phyloP scores from a whole-genome alignment of 257 asterid species.

The Avicennia marina region DNA sequence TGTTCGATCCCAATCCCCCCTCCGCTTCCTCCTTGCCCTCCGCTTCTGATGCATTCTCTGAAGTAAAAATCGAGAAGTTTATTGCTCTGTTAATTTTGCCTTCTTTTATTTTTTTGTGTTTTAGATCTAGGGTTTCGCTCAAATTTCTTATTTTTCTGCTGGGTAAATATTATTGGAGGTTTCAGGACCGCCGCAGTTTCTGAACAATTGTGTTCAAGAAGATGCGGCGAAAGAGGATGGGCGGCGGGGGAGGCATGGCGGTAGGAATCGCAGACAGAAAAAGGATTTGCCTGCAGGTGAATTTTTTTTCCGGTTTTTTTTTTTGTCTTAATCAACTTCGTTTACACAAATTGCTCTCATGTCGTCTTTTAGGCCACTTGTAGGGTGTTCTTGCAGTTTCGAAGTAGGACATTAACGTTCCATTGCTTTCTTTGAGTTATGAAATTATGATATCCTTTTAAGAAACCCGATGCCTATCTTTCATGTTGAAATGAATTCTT shows the following conservation, averaged over 20 bases:
- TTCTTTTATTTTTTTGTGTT: background rate
- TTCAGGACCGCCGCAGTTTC: constrained; percentile 88
- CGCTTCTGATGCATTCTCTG: constrained; percentile 82
- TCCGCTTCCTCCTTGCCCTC: constrained; percentile 79
- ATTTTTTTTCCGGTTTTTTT: background rate
- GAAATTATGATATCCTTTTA: no score
- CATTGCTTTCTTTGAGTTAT: no score
- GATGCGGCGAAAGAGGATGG: constrained; percentile 44
- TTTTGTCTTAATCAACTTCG: background rate
- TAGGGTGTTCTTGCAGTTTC: no score
- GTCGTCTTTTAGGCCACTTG: no score
- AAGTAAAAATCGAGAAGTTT: constrained; percentile 34
- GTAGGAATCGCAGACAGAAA: constrained; percentile 56
- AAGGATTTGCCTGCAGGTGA: constrained; percentile 78
- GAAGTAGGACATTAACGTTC: no score
- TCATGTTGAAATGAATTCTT: no score
- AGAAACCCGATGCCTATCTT: no score
- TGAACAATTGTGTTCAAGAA: constrained; percentile 61
- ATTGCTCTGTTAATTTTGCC: background rate
- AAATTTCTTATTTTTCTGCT: background rate
- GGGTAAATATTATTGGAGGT: constrained; percentile 36
- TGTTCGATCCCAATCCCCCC: constrained; percentile 60
- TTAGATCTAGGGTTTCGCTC: constrained; percentile 21
- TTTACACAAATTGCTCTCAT: no score
- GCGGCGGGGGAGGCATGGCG: constrained; percentile 56